Conservation (phyloP, 2,329 filamentous ascomycete species). For the Phaeosphaeriaceae sp. region DNA sequence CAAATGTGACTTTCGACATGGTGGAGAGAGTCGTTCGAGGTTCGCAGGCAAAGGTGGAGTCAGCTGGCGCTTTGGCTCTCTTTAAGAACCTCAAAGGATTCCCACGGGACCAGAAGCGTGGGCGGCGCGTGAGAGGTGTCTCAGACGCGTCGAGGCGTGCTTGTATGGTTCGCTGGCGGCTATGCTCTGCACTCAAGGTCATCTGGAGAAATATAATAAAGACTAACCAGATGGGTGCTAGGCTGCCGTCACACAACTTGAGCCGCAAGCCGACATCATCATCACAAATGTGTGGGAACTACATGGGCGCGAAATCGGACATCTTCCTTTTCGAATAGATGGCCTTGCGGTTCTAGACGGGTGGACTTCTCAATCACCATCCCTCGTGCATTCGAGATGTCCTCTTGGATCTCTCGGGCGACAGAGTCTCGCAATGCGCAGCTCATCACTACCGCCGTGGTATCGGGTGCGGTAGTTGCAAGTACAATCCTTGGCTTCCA, state of each 20-base stretch:
- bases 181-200: conserved; percentile 22
- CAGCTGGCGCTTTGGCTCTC: neutral
- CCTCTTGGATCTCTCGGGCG: conserved; percentile 55
- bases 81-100: conserved; percentile 22
- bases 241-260: conserved; percentile 12
- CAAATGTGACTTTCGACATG: conserved; percentile 62
- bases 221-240: conserved; percentile 24
- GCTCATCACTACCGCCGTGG: conserved; percentile 73
- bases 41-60: neutral
- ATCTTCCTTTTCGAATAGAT: conserved; percentile 11
- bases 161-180: conserved; percentile 39
- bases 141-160: conserved; percentile 45
- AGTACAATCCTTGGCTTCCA: conserved; percentile 66
- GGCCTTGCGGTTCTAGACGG: conserved; percentile 6
- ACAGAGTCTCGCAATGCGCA: conserved; percentile 63
- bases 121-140: conserved; percentile 45
- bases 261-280: conserved; percentile 9
- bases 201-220: conserved; percentile 23
- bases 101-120: conserved; percentile 33
- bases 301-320: neutral
- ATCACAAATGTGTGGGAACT: neutral
- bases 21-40: conserved; percentile 13
- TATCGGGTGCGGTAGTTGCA: conserved; percentile 58
- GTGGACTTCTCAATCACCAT: conserved; percentile 5
- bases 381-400: conserved; percentile 43